Percentiles rank a stretch among this genome's conserved stretches.
Conservation (phyloP, 306 rosid species). For the Sicyos edulis region DNA sequence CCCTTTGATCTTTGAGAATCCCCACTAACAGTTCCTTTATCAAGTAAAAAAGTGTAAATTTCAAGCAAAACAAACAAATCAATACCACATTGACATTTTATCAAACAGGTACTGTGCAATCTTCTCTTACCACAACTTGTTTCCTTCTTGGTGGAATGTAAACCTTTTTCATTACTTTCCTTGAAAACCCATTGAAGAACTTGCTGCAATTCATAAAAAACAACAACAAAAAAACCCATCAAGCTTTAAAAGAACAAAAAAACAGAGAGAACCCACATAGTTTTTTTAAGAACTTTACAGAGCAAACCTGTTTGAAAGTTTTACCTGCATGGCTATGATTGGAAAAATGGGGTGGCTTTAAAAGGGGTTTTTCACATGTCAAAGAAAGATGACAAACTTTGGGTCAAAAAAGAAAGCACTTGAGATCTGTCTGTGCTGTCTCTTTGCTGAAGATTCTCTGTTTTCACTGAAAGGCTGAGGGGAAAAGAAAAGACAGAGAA, state of each 20-base stretch:
- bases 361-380: slow-evolving; percentile 17
- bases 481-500: slow-evolving; percentile 54
- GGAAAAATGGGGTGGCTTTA: slow-evolving; percentile 12
- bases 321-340: slow-evolving; percentile 33
- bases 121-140: slow-evolving; percentile 38
- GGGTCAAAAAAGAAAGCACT: slow-evolving; percentile 46
- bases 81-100: not conserved
- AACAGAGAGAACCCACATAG: not conserved
- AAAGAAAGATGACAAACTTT: slow-evolving; percentile 24
- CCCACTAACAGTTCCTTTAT: slow-evolving; percentile 29
- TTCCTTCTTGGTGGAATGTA: slow-evolving; percentile 33
- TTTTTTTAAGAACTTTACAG: not conserved
- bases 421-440: slow-evolving; percentile 61
- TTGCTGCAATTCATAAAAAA: slow-evolving; percentile 32
- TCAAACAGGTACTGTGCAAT: slow-evolving; percentile 7
- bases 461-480: slow-evolving; percentile 35
- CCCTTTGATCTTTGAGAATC: slow-evolving; percentile 27
- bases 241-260: slow-evolving; percentile 8
- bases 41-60: slow-evolving; percentile 30
- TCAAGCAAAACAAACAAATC: slow-evolving; percentile 9
- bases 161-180: slow-evolving; percentile 33
- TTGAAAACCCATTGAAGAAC: slow-evolving; percentile 55
- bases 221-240: slow-evolving; percentile 4
- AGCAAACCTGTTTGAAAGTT: not conserved
- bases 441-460: slow-evolving; percentile 59